These are phyloP conservation scores for Ophiognomonia clavigignenti-juglandacearum DNA, from an alignment of 2,329 filamentous ascomycete genomes.

Conservation along the genomic window DNA sequence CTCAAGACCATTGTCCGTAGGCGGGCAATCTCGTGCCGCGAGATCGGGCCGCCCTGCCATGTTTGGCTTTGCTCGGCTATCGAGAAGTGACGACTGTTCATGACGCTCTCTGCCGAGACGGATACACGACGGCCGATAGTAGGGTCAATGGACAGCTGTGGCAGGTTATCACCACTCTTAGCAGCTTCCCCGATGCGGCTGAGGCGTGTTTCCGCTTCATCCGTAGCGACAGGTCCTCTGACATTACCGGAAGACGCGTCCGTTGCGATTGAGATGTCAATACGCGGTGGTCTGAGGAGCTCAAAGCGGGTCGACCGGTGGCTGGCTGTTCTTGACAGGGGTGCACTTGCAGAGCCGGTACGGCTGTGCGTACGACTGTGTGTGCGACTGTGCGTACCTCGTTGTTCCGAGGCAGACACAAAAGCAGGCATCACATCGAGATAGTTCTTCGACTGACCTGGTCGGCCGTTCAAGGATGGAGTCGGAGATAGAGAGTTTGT, in stretches of 20 bases:
- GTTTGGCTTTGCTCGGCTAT: slow-evolving; percentile 39
- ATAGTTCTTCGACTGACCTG: slow-evolving; percentile 33
- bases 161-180: slow-evolving; percentile 30
- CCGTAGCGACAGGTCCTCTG: slow-evolving; percentile 26
- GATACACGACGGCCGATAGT: slow-evolving; percentile 15
- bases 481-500: slow-evolving; percentile 19
- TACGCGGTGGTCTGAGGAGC: slow-evolving; percentile 42
- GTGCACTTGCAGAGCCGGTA: slow-evolving; percentile 8
- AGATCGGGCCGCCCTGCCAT: slow-evolving; percentile 39
- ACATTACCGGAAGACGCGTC: slow-evolving; percentile 21
- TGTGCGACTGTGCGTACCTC: slow-evolving; percentile 18
- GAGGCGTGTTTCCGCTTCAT: slow-evolving; percentile 33
- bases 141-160: slow-evolving; percentile 24
- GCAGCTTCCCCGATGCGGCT: slow-evolving; percentile 25
- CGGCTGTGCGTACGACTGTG: too few species aligned
- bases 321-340: slow-evolving; percentile 29
- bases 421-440: slow-evolving; percentile 50
- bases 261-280: slow-evolving; percentile 40
- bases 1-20: slow-evolving; percentile 71
- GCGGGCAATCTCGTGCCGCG: slow-evolving; percentile 73
- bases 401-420: slow-evolving; percentile 29
- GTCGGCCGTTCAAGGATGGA: slow-evolving; percentile 30
- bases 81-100: slow-evolving; percentile 41
- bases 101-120: slow-evolving; percentile 17
- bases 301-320: slow-evolving; percentile 42